Conservation (phyloP, 805 yeast species). For the Blastobotrys parvus region DNA sequence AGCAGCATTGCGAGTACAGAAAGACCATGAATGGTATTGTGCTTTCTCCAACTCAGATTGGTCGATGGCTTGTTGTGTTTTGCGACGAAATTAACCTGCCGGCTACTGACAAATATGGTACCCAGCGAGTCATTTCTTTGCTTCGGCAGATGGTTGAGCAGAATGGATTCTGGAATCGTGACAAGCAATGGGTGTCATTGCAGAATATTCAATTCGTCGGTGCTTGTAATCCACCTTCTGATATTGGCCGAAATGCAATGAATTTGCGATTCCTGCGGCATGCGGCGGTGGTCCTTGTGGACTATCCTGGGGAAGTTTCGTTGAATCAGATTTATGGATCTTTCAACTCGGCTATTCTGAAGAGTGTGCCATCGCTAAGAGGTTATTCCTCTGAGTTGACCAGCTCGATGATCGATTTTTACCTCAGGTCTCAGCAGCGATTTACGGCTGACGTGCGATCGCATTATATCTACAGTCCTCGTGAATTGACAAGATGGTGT, state of each 20-base stretch:
- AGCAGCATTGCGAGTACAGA: slow-evolving; percentile 61
- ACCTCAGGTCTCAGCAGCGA: slow-evolving; percentile 33
- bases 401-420: slow-evolving; percentile 58
- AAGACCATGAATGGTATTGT: slow-evolving; percentile 42
- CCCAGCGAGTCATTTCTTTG: slow-evolving; percentile 63
- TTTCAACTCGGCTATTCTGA: slow-evolving; percentile 48
- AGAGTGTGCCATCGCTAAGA: slow-evolving; percentile 49
- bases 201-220: slow-evolving; percentile 76
- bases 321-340: slow-evolving; percentile 58
- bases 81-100: slow-evolving; percentile 92
- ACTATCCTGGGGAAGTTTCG: slow-evolving; percentile 62
- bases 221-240: slow-evolving; percentile 87
- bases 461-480: slow-evolving; percentile 76
- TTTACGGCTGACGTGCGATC: slow-evolving; percentile 36
- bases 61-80: slow-evolving; percentile 71
- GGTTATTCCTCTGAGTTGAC: slow-evolving; percentile 49
- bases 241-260: slow-evolving; percentile 59
- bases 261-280: slow-evolving; percentile 60
- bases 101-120: slow-evolving; percentile 56
- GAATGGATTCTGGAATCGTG: slow-evolving; percentile 69
- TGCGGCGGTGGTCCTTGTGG: slow-evolving; percentile 59
- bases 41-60: slow-evolving; percentile 51
- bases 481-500: slow-evolving; percentile 85
- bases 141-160: slow-evolving; percentile 67
- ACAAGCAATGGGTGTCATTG: slow-evolving; percentile 57